phyloP scores from a whole-genome alignment of 208 protist species.

The Leptomonas pyrrhocoris region DNA sequence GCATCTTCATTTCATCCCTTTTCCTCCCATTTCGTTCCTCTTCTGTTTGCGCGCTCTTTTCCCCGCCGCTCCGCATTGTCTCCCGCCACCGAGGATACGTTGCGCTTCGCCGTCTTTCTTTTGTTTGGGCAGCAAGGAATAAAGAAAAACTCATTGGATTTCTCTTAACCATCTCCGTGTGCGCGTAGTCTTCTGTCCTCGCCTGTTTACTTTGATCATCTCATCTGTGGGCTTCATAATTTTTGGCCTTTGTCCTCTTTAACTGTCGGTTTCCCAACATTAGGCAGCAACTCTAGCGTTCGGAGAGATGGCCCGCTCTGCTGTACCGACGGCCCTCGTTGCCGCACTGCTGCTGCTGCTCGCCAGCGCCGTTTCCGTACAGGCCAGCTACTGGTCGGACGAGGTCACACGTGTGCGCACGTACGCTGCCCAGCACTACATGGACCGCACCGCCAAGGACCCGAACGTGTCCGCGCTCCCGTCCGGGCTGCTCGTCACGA shows the following conservation, averaged over 20 bases:
- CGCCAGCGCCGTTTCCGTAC: constrained; percentile 12
- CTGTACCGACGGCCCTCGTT: constrained; percentile 1
- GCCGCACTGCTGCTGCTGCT: constrained; percentile 15
- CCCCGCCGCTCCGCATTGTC: no score
- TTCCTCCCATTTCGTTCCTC: no score
- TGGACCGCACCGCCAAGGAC: constrained; percentile 37
- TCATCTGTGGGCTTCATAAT: no score
- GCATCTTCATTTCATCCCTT: no score
- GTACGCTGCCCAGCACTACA: constrained; percentile 47
- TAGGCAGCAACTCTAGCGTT: neutral
- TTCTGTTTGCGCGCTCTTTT: no score
- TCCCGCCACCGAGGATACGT: no score
- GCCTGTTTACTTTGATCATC: no score
- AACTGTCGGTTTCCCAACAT: no score
- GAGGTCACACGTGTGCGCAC: constrained; percentile 58
- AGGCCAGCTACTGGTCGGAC: constrained; percentile 41
- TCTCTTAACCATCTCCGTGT: neutral
- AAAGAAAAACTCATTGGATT: constrained; percentile 10
- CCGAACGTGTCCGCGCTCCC: constrained; percentile 66
- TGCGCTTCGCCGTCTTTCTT: no score
- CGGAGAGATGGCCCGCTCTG: constrained; percentile 7
- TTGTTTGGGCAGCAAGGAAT: neutral
- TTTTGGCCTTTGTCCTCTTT: no score
- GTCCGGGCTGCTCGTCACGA: constrained; percentile 72
- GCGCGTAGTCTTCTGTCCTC: no score